phyloP scores from a whole-genome alignment of 148 eudicot genomes.

The Suaeda aralocaspica region DNA sequence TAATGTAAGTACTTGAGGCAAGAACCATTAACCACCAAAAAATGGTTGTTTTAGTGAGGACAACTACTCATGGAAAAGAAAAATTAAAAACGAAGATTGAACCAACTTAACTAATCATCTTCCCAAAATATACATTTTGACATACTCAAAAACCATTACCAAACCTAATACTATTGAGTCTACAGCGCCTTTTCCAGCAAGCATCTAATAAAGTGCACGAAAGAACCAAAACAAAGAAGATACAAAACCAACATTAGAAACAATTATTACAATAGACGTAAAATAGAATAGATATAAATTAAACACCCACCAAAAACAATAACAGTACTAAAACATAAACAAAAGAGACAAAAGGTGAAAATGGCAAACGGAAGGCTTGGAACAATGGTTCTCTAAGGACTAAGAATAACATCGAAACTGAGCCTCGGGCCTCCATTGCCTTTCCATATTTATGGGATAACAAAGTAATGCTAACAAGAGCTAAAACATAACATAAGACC shows the following conservation, averaged over 20 bases:
- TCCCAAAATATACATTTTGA: constrained; percentile 5
- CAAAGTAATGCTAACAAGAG: constrained; percentile 9
- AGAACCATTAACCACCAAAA: background rate
- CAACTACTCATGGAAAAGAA: background rate
- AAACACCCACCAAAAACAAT: constrained; percentile 16
- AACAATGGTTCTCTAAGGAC: constrained; percentile 5
- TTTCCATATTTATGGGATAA: constrained; percentile 12
- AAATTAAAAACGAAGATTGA: background rate
- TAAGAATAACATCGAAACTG: constrained; percentile 12
- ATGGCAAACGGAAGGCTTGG: constrained; percentile 19
- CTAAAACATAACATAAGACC: constrained; percentile 12
- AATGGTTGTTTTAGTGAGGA: background rate
- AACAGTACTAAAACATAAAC: constrained; percentile 25
- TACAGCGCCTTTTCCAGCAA: background rate
- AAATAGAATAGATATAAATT: constrained; percentile 5
- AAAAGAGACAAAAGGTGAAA: constrained; percentile 26
- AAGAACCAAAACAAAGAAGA: constrained; percentile 3
- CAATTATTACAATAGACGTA: background rate
- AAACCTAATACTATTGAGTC: background rate
- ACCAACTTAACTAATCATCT: background rate
- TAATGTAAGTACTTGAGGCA: background rate
- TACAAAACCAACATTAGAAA: background rate
- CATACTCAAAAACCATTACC: too few relatives aligned
- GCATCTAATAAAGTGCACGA: background rate
- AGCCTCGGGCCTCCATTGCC: constrained; percentile 25